Evolutionary conservation across 1,284 basidiomycete species (phyloP), one percentile per base, ranked within the genome.

Genomic region (Schizophyllum commune): DNA sequence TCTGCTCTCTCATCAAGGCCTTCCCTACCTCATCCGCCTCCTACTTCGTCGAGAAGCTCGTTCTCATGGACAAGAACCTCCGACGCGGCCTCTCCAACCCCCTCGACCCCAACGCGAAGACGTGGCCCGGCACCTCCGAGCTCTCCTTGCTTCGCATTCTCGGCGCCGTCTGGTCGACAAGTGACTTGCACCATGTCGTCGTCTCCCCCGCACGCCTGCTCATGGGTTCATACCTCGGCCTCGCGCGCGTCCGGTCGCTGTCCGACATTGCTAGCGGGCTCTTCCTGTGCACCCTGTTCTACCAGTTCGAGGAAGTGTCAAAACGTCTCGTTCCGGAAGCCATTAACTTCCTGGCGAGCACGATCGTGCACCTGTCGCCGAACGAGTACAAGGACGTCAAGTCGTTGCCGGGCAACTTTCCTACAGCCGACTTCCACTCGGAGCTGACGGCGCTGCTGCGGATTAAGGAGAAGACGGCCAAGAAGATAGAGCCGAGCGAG

Each of bases 61-160:
- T 82, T 0, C 74, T 98, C 9, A 97, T 98, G 93, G 89, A 98
- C 73, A 95, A 95, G 76, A 98, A 98, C 72, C 84, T 99, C 57
- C 86, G 86, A 61, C 86, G 88, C 5, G 96, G 95, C 5, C 78
- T 99, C 6, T 82, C 87, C 2, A 94, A 92, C 0, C 77, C 92
- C 0, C 77, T 84, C 13, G 77, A 83, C 21, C 73, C 74, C 0
- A 78, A 84, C 3, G 81, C 92, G 1, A 90, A 85, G 73, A 98
- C 94, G 0, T 97, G 94, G 88, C 97, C 97, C 1, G 87, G 89
- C 4, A 72, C 88, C 1, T 77, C 94, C 3, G 97, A 99, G 72
- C 79, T 99, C 39, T 80, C 84, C 0, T 77, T 99, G 7, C 78
- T 99, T 22, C 86, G 95, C 33, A 73, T 95, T 47, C 83, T 92